Percentiles rank a stretch among this genome's conserved stretches.
These are phyloP conservation scores for Aethionema arabicum DNA, from an alignment of 345 rosid species.

Conservation along the genomic window DNA sequence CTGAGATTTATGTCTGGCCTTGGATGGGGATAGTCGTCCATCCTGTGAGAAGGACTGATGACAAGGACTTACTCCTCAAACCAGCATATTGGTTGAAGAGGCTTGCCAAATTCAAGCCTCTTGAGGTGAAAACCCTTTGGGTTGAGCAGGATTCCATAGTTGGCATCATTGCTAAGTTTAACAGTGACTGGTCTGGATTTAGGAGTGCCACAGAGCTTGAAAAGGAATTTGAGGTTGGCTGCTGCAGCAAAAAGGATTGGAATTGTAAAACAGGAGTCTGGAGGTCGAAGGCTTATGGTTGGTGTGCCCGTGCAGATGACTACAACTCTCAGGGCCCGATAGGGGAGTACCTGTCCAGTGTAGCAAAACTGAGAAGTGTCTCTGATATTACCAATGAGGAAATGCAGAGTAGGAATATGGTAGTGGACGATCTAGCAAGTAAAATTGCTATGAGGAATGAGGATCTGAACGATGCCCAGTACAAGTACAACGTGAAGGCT, in stretches of 20 bases:
- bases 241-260: conserved; percentile 62
- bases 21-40: conserved; percentile 74
- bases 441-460: conserved; percentile 64
- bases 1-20: conserved; percentile 68
- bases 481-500: conserved; percentile 52
- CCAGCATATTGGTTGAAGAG: conserved; percentile 54
- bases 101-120: conserved; percentile 55
- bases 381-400: conserved; percentile 51
- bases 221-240: conserved; percentile 47
- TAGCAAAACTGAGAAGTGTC: conserved; percentile 58
- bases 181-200: conserved; percentile 59
- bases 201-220: conserved; percentile 58
- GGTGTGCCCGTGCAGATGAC: conserved; percentile 84
- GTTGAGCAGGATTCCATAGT: conserved; percentile 40
- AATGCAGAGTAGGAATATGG: conserved; percentile 33
- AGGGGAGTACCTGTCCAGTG: conserved; percentile 60
- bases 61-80: conserved; percentile 34
- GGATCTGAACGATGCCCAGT: conserved; percentile 46
- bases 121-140: conserved; percentile 50
- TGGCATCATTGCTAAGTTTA: conserved; percentile 53
- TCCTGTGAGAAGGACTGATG: conserved; percentile 34
- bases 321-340: conserved; percentile 50
- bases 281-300: conserved; percentile 52
- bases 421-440: conserved; percentile 53
- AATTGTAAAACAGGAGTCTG: conserved; percentile 33